Evolutionary conservation across 2,329 filamentous ascomycete species (phyloP), one percentile per base, ranked within the genome.

Genomic region (Nemania diffusa): DNA sequence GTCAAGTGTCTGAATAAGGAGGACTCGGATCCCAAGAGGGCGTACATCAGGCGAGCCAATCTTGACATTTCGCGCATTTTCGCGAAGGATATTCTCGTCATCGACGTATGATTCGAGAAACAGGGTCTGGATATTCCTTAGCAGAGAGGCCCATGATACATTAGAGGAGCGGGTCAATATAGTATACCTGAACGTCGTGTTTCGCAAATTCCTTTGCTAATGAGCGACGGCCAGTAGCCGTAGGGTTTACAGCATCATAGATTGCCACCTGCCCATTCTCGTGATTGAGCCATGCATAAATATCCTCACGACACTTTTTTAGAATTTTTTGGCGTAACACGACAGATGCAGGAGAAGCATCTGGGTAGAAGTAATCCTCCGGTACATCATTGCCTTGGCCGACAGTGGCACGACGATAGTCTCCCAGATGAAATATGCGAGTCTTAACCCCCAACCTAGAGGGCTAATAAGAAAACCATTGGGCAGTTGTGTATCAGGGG

Each of bases 231-330:
- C 94, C 94, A 65, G 87, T 89, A 22, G 93, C 90, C 22, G 96
- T 90, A 4, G 95, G 94, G 75, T 99, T 99, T 20, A 99, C 97
- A 29, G 97, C 96, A 80, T 99, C 96, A 78, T 98, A 99, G 67
- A 99, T 98, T 63, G 96, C 96, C 62, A 99, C 95, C 78, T 99
- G 96, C 13, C 96, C 96, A 74, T 98, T 98, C 76, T 98, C 96
- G 73, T 97, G 92, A 75, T 98, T 97, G 51, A 99, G 83, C 85
- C 97, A 99, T 62, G 92, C 91, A 77, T 97, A 97, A 64, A 99
- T 97, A 76, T 99, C 96, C 78, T 98, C 94, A 66, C 96, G 90
- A 74, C 96, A 99, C 78, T 97, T 97, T 82, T 97, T 97, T 22
- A 99, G 85, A 60, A 99, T 99, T 83, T 97, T 97, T 79, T 98